Base-by-base conservation (phyloP, 108 stramenopile species). In the Nannochloropsis gaditana region DNA sequence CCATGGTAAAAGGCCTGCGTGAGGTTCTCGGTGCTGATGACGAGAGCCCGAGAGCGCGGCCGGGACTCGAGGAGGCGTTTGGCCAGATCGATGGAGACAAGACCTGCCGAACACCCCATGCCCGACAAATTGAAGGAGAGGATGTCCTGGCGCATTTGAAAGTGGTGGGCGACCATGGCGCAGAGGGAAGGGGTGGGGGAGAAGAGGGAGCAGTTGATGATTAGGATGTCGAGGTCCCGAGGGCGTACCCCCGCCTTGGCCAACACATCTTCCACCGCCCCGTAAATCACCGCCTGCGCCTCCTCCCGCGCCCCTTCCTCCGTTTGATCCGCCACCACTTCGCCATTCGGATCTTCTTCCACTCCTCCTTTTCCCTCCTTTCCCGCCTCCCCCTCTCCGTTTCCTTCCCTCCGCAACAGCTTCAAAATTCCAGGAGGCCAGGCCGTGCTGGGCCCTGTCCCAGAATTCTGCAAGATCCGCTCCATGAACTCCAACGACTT, bases 1-100 rank as follows among this genome's bases (percentile, higher is more conserved):
- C 98, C 98, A 80, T 93, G 95, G 89, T 99, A 99, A 15, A 99
- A 92, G 89, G 96, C 96, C 84, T 95, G 98, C 9, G 98, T 99
- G 79, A 99, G 93, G 85, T 95, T 95, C 86, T 99, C 98, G 43
- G 98, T 99, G 79, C 93, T 94, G 5, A 99, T 95, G 19, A 99
- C 95, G 82, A 99, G 90, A 21, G 96, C 97, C 11, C 43, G 50
- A 43, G 81, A 83, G 90, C 95, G 97, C 21, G 94, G 94, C 79
- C 86, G 83, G 42, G 87, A 84, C 82, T 85, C 93, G 21, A 97
- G 85, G 41, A 97, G 85, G 80, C 93, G 91, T 87, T 96, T 96
- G 42, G 97, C 97, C 42, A 97, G 92, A 43, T 96, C 97, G 43
- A 99, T 88, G 79, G 92, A 92, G 84, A 99, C 96, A 3, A 99